phyloP scores from a whole-genome alignment of 1,139 yeast genomes.

The Geotrichum citri-aurantii region DNA sequence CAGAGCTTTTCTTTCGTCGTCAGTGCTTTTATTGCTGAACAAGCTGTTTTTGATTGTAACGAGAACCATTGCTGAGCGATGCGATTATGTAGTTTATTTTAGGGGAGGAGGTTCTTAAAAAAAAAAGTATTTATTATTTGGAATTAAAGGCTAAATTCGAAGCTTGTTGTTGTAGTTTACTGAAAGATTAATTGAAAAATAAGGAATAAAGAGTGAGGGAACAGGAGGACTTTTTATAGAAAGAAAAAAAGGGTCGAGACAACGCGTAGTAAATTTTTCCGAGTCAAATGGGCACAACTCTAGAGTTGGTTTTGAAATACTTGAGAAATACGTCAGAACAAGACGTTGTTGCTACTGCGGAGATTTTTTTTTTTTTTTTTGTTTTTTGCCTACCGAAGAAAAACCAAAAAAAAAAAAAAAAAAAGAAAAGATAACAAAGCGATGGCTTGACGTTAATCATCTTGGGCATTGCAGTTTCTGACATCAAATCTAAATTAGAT shows the following conservation, averaged over 20 bases:
- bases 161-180: no score
- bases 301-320: not conserved
- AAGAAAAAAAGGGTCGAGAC: no score
- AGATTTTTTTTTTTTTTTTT: no score
- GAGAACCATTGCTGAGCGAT: constrained; percentile 29
- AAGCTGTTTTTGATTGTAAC: constrained; percentile 33
- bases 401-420: not conserved
- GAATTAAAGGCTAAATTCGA: no score
- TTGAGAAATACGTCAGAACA: not conserved
- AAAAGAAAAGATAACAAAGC: no score
- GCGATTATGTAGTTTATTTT: not conserved
- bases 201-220: not conserved
- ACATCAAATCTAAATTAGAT: no score
- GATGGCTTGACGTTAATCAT: no score
- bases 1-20: constrained; percentile 26
- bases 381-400: not conserved
- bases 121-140: not conserved
- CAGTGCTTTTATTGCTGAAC: constrained; percentile 24
- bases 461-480: no score
- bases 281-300: not conserved
- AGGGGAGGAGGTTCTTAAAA: no score
- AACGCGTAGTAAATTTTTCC: no score
- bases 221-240: not conserved
- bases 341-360: not conserved
- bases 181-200: not conserved